Evolutionary conservation across 768 basidiomycete species (phyloP), one percentile per base, ranked within the genome.

Genomic region (Chalciporus piperatus): DNA sequence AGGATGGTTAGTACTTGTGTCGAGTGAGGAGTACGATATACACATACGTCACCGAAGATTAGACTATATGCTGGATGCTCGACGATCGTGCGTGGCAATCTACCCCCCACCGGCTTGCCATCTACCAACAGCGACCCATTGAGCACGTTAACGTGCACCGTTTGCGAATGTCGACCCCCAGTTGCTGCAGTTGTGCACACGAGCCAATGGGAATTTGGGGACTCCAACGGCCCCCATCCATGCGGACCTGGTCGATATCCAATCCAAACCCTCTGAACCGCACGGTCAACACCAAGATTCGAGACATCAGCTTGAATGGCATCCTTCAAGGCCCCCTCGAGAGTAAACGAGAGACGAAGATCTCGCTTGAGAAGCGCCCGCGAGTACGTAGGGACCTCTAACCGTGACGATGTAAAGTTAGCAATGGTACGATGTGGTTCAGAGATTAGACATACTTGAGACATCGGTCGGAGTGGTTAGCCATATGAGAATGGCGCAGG

Each of bases 311-410:
- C 17, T 0, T 22, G 20, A 25, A 50, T 52, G 4, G 23, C 16
- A 22, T 27, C 17, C 3, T 38, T 33, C 19, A 51, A 3, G 6
- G 43, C 14, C 0, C 45, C 25, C 43, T 66, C 59, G 5, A 71
- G 20, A 14, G 23, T 45, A 23, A 59, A 45, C 5, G 67, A 58
- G 4, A 68, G 41, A 13, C 65, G 60, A 22, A 52, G 40, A 28
- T 70, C 63, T 12, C 67, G 61, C 22, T 62, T 49, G 23, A 61
- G 41, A 16, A 66, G 47, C 4, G 45, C 37, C n/a, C 23, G 42
- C 6, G 37, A 58, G 35, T 27, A 39, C 13, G 22, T 22, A 22
- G 22, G 4, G 22, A 22, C 2, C 22, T 22, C 22, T 22, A 22
- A 22, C n/a, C n/a, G n/a, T n/a, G n/a, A n/a, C 22, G 22, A 22